Percentiles rank a stretch among this genome's conserved stretches.
phyloP scores from a whole-genome alignment of 768 basidiomycete species.

The Kwoniella sp. region DNA sequence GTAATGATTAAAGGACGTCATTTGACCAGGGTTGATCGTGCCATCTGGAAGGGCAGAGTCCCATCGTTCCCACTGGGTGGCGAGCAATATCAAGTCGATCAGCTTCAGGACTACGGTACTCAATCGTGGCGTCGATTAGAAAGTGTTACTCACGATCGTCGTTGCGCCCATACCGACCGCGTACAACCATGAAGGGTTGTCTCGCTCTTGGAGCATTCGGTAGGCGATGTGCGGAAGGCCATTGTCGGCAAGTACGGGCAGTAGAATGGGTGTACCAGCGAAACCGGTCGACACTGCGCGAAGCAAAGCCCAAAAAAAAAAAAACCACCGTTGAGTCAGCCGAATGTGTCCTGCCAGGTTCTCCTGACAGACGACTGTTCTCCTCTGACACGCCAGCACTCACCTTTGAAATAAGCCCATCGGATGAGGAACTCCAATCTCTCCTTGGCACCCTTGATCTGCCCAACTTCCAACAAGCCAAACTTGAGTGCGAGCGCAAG shows the following conservation, averaged over 20 bases:
- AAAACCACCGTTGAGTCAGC: constrained; percentile 5
- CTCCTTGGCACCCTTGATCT: constrained; percentile 18
- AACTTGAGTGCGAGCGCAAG: constrained; percentile 44
- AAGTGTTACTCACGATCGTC: constrained; percentile 32
- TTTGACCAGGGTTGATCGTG: constrained; percentile 49
- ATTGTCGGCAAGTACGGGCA: constrained; percentile 34
- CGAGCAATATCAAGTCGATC: not conserved
- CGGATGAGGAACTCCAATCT: constrained; percentile 28
- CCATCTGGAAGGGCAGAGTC: constrained; percentile 46
- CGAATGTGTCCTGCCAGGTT: constrained; percentile 12
- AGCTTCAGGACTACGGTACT: too few relatives aligned
- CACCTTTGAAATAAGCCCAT: constrained; percentile 31
- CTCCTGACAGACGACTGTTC: too few relatives aligned
- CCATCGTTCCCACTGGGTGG: constrained; percentile 49
- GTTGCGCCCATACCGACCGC: constrained; percentile 38
- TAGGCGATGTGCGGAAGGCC: constrained; percentile 44
- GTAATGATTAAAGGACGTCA: constrained; percentile 53
- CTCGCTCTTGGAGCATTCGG: constrained; percentile 46
- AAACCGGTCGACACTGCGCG: constrained; percentile 50
- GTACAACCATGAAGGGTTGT: constrained; percentile 43
- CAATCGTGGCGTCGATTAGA: not conserved
- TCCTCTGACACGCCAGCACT: too few relatives aligned
- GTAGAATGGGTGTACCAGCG: constrained; percentile 51
- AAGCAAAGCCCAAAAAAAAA: too few relatives aligned
- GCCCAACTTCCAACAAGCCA: constrained; percentile 29